A percentile compares a stretch with the other conserved stretches of the same genome.
Evolutionary conservation across 208 protist genomes (phyloP).

Genomic region (Blechomonas ayalai): DNA sequence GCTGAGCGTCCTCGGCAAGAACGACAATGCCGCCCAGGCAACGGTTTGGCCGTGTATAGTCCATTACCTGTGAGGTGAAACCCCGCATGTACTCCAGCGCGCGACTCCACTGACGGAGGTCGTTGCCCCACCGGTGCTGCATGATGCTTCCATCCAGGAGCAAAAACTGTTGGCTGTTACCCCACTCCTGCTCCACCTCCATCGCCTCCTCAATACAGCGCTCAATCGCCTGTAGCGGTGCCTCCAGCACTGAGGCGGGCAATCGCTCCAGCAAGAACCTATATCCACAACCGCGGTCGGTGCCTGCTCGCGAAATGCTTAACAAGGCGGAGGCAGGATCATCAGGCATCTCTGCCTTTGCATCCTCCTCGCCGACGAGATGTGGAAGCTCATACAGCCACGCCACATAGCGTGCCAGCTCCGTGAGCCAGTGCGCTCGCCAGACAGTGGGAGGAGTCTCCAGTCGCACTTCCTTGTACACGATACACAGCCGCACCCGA

Average conservation of each 20-base stretch:
- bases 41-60: constrained; percentile 84
- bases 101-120: constrained; percentile 64
- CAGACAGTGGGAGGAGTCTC: constrained; percentile 47
- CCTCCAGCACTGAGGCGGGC: constrained; percentile 27
- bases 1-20: constrained; percentile 76
- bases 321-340: too few relatives aligned
- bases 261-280: constrained; percentile 46
- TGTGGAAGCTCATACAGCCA: constrained; percentile 69
- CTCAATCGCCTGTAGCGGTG: constrained; percentile 75
- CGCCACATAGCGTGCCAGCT: constrained; percentile 62
- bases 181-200: constrained; percentile 74
- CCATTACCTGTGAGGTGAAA: constrained; percentile 64
- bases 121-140: constrained; percentile 72
- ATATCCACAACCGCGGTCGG: too few relatives aligned
- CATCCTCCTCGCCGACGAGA: constrained; percentile 48
- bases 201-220: constrained; percentile 65
- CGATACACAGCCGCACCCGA: constrained; percentile 73
- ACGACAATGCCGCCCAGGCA: constrained; percentile 81
- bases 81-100: constrained; percentile 58
- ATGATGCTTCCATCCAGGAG: constrained; percentile 74
- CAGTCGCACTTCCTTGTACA: constrained; percentile 71
- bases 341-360: not conserved
- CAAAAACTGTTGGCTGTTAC: constrained; percentile 75
- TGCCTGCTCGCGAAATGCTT: too few relatives aligned
- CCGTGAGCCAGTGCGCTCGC: constrained; percentile 70